Conservation (phyloP, 768 basidiomycete genomes). For the Hypholoma sublateritium region DNA sequence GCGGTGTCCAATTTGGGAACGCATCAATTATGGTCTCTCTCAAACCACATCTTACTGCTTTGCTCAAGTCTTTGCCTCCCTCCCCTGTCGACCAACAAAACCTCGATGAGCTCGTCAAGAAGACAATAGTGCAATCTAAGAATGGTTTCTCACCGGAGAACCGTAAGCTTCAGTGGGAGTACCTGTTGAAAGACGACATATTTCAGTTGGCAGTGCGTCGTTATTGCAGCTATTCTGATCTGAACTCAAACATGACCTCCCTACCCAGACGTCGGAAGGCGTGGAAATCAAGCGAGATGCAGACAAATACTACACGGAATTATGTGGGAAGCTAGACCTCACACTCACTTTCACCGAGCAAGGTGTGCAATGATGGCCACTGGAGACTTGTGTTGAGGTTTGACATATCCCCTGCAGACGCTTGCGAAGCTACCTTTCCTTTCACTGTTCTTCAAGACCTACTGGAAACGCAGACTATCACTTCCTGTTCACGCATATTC, state of each 20-base stretch:
- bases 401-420: constrained; percentile 43
- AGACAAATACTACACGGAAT: constrained; percentile 58
- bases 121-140: constrained; percentile 42
- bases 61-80: constrained; percentile 53
- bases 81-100: constrained; percentile 46
- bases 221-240: not conserved
- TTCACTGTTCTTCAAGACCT: constrained; percentile 78
- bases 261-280: constrained; percentile 63
- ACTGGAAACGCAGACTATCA: constrained; percentile 82
- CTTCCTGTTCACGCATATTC: constrained; percentile 84
- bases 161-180: constrained; percentile 74
- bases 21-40: constrained; percentile 47
- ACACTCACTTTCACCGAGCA: constrained; percentile 76
- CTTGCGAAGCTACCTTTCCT: constrained; percentile 75
- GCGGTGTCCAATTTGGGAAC: constrained; percentile 21
- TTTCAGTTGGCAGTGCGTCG: constrained; percentile 67
- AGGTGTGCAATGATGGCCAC: constrained; percentile 41
- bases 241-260: not conserved
- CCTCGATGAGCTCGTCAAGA: constrained; percentile 50
- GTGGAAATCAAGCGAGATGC: constrained; percentile 52
- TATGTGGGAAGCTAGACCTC: constrained; percentile 68
- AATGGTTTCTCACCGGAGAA: constrained; percentile 52
- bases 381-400: not conserved
- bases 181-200: constrained; percentile 66
- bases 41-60: constrained; percentile 45